Evolutionary conservation across 352 stramenopile species (phyloP), one percentile per base, ranked within the genome.

Genomic region (Globisporangium abappressorium): DNA sequence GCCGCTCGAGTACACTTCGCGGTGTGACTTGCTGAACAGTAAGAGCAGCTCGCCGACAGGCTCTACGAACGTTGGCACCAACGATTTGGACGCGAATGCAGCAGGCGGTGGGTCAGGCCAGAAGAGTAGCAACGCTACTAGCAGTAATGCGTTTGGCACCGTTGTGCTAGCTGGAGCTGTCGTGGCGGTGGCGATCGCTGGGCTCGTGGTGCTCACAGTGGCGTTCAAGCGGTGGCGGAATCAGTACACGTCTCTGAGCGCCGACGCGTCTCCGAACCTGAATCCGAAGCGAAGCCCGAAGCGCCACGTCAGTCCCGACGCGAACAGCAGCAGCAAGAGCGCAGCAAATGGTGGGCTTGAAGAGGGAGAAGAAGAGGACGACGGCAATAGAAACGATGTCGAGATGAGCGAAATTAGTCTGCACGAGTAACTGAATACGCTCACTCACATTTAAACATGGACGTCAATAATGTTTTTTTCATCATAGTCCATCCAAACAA

Each of bases 381-480:
- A 62, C 20, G 28, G 54, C 54, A 59, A 30, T 41, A 55, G 38
- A 53, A 43, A 71, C n/a, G 63, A 70, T 36, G 55, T 64, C 15
- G 78, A 88, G 69, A 57, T 88, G 65, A 86, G 78, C 64, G 80
- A 88, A 57, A 85, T 88, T 54, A 88, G 73, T 47, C 54, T 88
- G 64, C 74, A 75, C 46, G 79, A 88, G 62, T 73, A 30, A 69
- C 18, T 20, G 11, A 18, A 41, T 12, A 14, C n/a, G n/a, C n/a
- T n/a, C n/a, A n/a, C n/a, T n/a, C n/a, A n/a, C n/a, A n/a, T n/a
- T n/a, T n/a, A n/a, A n/a, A n/a, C n/a, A n/a, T n/a, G n/a, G n/a
- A n/a, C n/a, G n/a, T n/a, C n/a, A n/a, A n/a, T n/a, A n/a, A n/a
- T n/a, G n/a, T n/a, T n/a, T n/a, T n/a, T n/a, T n/a, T n/a, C n/a